Conservation (phyloP, 306 rosid genomes). For the Mimosa pudica region DNA sequence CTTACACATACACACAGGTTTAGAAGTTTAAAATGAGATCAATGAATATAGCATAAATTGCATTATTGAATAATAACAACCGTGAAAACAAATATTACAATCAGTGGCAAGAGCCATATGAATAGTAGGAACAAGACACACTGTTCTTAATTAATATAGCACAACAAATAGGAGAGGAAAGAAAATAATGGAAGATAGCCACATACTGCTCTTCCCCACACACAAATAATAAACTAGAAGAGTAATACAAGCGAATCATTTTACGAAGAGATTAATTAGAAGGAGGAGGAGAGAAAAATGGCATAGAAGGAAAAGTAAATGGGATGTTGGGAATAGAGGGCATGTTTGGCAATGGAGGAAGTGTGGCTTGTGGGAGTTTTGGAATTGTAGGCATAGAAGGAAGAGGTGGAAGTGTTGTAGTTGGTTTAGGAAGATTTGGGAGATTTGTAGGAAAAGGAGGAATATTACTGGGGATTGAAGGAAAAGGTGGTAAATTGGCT, state of each 20-base stretch:
- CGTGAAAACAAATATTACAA: too few species aligned
- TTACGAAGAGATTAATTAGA: not conserved
- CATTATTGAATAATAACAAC: too few species aligned
- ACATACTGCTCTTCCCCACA: too few species aligned
- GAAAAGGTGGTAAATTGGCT: not conserved
- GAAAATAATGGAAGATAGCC: too few species aligned
- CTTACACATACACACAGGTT: too few species aligned
- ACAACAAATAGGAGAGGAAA: not conserved
- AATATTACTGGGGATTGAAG: not conserved
- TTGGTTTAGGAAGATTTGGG: too few species aligned
- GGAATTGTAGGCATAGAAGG: not conserved
- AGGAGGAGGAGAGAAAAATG: slow-evolving; percentile 2
- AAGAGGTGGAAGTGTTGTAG: not conserved
- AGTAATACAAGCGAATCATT: too few species aligned
- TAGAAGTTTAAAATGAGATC: too few species aligned
- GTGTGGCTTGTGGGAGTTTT: not conserved
- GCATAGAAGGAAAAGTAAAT: not conserved
- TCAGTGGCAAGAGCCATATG: too few species aligned
- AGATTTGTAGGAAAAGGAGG: not conserved
- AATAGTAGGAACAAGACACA: not conserved
- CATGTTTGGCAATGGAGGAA: not conserved
- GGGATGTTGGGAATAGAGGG: not conserved
- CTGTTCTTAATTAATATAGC: not conserved
- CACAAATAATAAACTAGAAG: too few species aligned
- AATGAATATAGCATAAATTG: too few species aligned